Evolutionary conservation across 345 rosid genomes (phyloP).

Genomic region (Luvunga scandens): DNA sequence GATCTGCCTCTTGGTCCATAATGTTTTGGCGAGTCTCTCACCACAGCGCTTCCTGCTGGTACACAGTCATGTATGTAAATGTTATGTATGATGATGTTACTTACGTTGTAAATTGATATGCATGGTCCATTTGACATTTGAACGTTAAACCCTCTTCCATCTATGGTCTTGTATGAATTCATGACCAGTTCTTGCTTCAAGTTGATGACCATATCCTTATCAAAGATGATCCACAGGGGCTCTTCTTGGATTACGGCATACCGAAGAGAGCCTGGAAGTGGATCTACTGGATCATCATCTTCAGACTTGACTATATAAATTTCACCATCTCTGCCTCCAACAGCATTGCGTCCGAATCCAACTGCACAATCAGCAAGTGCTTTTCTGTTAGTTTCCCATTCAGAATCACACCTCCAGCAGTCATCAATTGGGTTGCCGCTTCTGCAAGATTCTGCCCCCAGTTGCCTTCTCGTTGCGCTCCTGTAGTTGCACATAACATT

Average conservation of each 20-base stretch:
- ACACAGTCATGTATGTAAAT: constrained; percentile 55
- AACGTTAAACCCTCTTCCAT: constrained; percentile 57
- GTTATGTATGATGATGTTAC: constrained; percentile 58
- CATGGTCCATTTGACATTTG: constrained; percentile 62
- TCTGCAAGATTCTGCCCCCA: constrained; percentile 23
- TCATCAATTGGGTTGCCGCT: constrained; percentile 65
- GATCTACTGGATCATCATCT: constrained; percentile 36
- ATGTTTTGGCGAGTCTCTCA: constrained; percentile 27
- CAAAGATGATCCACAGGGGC: constrained; percentile 70
- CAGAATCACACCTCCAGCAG: constrained; percentile 64
- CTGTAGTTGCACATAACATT: constrained; percentile 14
- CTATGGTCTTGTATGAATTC: constrained; percentile 60
- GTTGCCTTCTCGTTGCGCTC: constrained; percentile 30
- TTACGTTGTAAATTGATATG: constrained; percentile 48
- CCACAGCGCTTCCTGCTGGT: constrained; percentile 34
- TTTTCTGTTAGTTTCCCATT: constrained; percentile 57
- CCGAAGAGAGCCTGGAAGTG: constrained; percentile 50
- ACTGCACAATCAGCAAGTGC: constrained; percentile 55
- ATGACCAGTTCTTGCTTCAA: constrained; percentile 51
- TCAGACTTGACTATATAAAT: constrained; percentile 40
- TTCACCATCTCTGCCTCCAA: constrained; percentile 60
- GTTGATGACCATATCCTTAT: constrained; percentile 54
- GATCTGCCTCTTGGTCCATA: constrained; percentile 38
- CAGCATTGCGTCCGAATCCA: constrained; percentile 65
- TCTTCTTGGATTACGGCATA: constrained; percentile 50